phyloP scores from a whole-genome alignment of 1,284 basidiomycete genomes.

The Vanrija sp. region DNA sequence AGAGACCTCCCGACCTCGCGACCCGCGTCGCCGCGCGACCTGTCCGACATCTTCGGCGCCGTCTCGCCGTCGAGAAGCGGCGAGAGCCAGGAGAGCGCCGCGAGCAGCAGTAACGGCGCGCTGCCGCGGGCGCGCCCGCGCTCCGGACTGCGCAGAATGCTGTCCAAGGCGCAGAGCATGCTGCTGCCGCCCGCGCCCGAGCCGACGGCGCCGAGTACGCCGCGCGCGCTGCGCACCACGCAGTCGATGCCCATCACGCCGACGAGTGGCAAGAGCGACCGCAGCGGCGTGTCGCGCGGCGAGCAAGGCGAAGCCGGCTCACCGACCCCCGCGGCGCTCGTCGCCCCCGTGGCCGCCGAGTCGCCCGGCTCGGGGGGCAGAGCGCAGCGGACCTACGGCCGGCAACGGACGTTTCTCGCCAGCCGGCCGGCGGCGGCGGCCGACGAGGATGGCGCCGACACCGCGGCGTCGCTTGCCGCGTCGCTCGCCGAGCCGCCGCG shows the following conservation, averaged over 20 bases:
- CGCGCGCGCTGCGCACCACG: background rate
- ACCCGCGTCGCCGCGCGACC: constrained; percentile 18
- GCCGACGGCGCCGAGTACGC: constrained; percentile 6
- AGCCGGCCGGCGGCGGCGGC: background rate
- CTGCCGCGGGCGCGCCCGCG: background rate
- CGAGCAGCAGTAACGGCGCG: background rate
- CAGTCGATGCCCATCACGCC: constrained; percentile 17
- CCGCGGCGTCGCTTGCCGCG: background rate
- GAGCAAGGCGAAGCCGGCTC: constrained; percentile 10
- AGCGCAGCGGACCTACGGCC: constrained; percentile 35
- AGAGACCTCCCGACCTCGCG: background rate
- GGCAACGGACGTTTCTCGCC: constrained; percentile 22
- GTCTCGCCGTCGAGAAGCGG: constrained; percentile 14
- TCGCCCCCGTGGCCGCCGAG: constrained; percentile 3
- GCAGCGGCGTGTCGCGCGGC: constrained; percentile 1
- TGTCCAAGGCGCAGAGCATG: constrained; percentile 40
- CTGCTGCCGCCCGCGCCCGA: constrained; percentile 3
- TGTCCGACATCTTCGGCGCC: constrained; percentile 22
- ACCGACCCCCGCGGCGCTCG: constrained; percentile 6
- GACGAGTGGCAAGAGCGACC: constrained; percentile 1
- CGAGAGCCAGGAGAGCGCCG: constrained; percentile 2
- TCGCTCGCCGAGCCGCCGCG: constrained; percentile 3
- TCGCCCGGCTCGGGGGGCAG: constrained; percentile 18
- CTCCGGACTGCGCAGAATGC: constrained; percentile 28
- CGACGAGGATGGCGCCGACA: constrained; percentile 12